Evolutionary conservation across 2,329 filamentous ascomycete species (phyloP).

Genomic region (Sporothrix sp.): DNA sequence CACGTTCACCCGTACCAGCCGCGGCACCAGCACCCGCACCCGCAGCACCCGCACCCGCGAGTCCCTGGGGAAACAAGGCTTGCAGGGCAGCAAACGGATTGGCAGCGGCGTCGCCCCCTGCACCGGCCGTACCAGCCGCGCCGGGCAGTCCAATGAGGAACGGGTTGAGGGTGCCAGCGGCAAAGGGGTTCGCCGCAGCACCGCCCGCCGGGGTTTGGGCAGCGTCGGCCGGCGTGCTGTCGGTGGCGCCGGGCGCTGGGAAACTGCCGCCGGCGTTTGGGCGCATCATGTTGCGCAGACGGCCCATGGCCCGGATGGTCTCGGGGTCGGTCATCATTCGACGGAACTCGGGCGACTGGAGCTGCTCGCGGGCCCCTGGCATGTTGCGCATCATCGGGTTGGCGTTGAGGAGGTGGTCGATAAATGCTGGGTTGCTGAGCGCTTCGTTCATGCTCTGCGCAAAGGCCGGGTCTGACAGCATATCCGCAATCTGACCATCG

Average conservation of each 20-base stretch:
- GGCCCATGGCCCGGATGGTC: slow-evolving; percentile 69
- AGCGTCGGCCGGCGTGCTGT: slow-evolving; percentile 59
- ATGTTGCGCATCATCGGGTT: slow-evolving; percentile 73
- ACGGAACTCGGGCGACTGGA: slow-evolving; percentile 80
- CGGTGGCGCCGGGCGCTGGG: slow-evolving; percentile 83
- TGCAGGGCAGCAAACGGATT: slow-evolving; percentile 27
- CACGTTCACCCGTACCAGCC: background rate
- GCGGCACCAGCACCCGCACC: background rate
- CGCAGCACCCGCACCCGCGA: background rate
- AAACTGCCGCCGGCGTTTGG: slow-evolving; percentile 49
- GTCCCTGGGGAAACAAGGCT: background rate
- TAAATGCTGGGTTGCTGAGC: slow-evolving; percentile 85
- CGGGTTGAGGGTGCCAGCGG: slow-evolving; percentile 17
- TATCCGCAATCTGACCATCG: slow-evolving; percentile 69
- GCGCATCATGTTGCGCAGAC: slow-evolving; percentile 66
- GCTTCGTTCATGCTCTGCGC: slow-evolving; percentile 86
- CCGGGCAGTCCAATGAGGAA: slow-evolving; percentile 8
- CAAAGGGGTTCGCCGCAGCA: slow-evolving; percentile 15
- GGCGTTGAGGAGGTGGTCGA: slow-evolving; percentile 88
- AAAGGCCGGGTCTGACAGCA: slow-evolving; percentile 83
- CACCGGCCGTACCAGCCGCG: background rate
- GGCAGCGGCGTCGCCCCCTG: slow-evolving; percentile 19
- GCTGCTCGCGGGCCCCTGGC: slow-evolving; percentile 70
- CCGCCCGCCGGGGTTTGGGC: slow-evolving; percentile 24
- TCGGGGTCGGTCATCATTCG: slow-evolving; percentile 89